Conservation (phyloP, 2,329 filamentous ascomycete genomes). For the Epichloe gansuensis region DNA sequence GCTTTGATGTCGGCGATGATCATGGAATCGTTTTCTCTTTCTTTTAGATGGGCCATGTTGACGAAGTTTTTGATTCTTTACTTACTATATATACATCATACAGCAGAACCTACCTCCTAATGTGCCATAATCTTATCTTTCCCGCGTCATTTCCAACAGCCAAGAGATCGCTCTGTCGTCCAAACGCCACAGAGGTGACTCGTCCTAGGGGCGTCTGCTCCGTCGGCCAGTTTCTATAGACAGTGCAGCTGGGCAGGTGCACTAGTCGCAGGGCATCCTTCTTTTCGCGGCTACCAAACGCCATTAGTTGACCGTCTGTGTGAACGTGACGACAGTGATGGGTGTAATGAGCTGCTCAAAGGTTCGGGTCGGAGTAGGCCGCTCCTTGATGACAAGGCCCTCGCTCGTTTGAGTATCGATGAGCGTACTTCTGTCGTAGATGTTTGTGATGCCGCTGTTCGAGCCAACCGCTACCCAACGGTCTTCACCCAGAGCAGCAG, state of each 20-base stretch:
- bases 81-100: no score
- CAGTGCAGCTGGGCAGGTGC: slow-evolving; percentile 82
- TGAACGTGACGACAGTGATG: slow-evolving; percentile 68
- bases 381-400: slow-evolving; percentile 43
- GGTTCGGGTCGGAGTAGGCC: slow-evolving; percentile 58
- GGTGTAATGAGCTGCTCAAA: slow-evolving; percentile 84
- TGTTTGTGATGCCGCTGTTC: slow-evolving; percentile 77
- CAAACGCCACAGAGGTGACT: slow-evolving; percentile 63
- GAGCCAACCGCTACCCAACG: slow-evolving; percentile 84
- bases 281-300: slow-evolving; percentile 77
- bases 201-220: slow-evolving; percentile 76
- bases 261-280: slow-evolving; percentile 78
- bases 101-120: slow-evolving; percentile 41
- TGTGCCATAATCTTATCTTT: slow-evolving; percentile 85
- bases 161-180: slow-evolving; percentile 53
- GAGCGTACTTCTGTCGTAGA: slow-evolving; percentile 74
- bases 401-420: slow-evolving; percentile 26
- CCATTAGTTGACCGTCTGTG: slow-evolving; percentile 79
- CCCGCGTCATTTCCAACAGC: slow-evolving; percentile 83
- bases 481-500: slow-evolving; percentile 57
- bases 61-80: no score
- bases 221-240: slow-evolving; percentile 96
- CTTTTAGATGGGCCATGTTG: no score
- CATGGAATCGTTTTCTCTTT: no score
- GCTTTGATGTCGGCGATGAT: no score